Conservation (phyloP, 495 filamentous ascomycete species). For the Penicillium tannophilum region DNA sequence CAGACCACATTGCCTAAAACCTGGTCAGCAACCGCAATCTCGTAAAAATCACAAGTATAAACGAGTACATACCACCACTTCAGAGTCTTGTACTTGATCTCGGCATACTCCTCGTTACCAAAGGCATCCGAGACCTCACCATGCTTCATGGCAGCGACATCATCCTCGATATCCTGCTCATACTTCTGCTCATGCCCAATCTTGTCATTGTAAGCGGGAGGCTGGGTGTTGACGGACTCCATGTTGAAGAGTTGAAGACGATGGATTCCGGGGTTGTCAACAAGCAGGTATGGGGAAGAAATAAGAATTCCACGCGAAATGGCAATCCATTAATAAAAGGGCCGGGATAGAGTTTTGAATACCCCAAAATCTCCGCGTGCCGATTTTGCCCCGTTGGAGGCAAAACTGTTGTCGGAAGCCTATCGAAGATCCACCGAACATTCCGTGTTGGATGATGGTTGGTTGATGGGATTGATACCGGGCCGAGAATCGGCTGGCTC, state of each 20-base stretch:
- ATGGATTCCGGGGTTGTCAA: conserved; percentile 6
- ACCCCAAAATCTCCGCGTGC: conserved; percentile 10
- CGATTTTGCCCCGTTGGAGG: conserved; percentile 17
- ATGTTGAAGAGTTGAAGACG: conserved; percentile 13
- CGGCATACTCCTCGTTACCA: conserved; percentile 45
- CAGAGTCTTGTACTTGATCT: conserved; percentile 51
- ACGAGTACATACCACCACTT: conserved; percentile 45
- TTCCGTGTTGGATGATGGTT: conserved; percentile 4
- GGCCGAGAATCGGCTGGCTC: conserved; percentile 17
- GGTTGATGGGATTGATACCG: conserved; percentile 2
- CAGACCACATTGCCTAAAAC: conserved; percentile 40
- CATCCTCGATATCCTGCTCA: conserved; percentile 24
- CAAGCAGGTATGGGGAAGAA: background rate
- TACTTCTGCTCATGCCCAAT: conserved; percentile 20
- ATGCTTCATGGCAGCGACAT: conserved; percentile 40
- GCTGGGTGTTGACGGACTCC: conserved; percentile 23
- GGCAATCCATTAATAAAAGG: conserved; percentile 11
- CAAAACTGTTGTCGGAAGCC: conserved; percentile 4
- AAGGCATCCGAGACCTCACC: conserved; percentile 41
- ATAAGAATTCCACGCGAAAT: background rate
- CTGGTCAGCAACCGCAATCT: background rate
- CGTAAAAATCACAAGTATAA: background rate
- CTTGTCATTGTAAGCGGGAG: conserved; percentile 30
- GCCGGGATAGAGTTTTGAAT: conserved; percentile 1
- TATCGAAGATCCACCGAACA: conserved; percentile 26